phyloP scores from a whole-genome alignment of 805 yeast species.

The Jamesozyma piceae region DNA sequence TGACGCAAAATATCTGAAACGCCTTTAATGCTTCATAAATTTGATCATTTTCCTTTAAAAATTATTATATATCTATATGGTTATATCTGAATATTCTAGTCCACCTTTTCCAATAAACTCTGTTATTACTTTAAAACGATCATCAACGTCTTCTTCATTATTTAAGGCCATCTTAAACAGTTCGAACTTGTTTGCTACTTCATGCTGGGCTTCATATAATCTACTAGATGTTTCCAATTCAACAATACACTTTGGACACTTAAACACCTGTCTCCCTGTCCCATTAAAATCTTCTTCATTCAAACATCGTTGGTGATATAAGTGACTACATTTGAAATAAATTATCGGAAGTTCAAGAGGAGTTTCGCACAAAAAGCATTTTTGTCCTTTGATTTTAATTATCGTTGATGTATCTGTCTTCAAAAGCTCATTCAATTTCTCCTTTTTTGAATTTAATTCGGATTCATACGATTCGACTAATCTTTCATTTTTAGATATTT shows the following conservation, averaged over 20 bases:
- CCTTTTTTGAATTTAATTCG: constrained; percentile 51
- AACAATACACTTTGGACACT: constrained; percentile 72
- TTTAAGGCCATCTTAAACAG: constrained; percentile 49
- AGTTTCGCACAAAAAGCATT: constrained; percentile 57
- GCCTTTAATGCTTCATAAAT: too few relatives aligned
- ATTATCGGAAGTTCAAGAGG: constrained; percentile 68
- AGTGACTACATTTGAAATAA: constrained; percentile 79
- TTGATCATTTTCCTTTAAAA: too few relatives aligned
- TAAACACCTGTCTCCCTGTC: constrained; percentile 19
- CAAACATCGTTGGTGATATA: constrained; percentile 76
- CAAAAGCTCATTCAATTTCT: constrained; percentile 43
- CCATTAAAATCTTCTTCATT: constrained; percentile 34
- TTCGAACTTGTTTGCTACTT: constrained; percentile 52
- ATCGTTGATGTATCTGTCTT: constrained; percentile 34
- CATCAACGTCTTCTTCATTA: constrained; percentile 38
- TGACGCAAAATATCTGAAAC: too few relatives aligned
- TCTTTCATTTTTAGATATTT: constrained; percentile 57
- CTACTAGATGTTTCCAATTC: constrained; percentile 59
- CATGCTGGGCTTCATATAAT: constrained; percentile 50
- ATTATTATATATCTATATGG: background rate
- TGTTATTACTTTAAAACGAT: constrained; percentile 63
- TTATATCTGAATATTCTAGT: constrained; percentile 38
- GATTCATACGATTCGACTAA: constrained; percentile 56
- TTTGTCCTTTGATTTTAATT: constrained; percentile 41
- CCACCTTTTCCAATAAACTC: constrained; percentile 87